Percentiles rank a stretch among this genome's conserved stretches.
phyloP scores from a whole-genome alignment of 208 protist genomes.

The Crithidia fasciculata region DNA sequence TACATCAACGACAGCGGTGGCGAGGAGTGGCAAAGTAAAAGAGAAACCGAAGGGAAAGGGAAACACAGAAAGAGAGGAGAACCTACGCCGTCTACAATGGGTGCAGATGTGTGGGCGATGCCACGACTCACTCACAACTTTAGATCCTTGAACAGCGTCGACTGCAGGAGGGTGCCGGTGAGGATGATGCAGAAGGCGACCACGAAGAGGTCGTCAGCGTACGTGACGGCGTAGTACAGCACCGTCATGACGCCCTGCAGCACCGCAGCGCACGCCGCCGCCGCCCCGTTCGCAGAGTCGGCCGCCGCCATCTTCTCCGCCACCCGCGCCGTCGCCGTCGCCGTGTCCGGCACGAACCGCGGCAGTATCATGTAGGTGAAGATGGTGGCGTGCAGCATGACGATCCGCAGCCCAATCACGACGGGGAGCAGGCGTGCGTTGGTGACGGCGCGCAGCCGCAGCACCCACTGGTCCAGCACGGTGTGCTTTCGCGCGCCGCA shows the following conservation, averaged over 20 bases:
- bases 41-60: too few species aligned
- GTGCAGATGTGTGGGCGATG: too few species aligned
- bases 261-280: background rate
- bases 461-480: conserved; percentile 35
- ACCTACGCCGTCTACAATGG: too few species aligned
- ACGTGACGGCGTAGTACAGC: conserved; percentile 23
- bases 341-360: conserved; percentile 5
- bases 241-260: conserved; percentile 13
- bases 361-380: conserved; percentile 37
- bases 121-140: conserved; percentile 6
- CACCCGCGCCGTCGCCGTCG: conserved; percentile 1
- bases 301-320: background rate
- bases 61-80: background rate
- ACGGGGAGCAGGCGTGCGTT: conserved; percentile 37
- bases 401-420: conserved; percentile 42
- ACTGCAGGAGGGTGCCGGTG: conserved; percentile 36
- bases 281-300: conserved; percentile 3
- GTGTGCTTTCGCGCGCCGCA: conserved; percentile 16
- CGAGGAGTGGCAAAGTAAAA: too few species aligned
- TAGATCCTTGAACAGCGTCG: conserved; percentile 31
- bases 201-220: conserved; percentile 41
- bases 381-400: conserved; percentile 38
- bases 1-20: too few species aligned
- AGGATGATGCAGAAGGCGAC: conserved; percentile 34
- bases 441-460: conserved; percentile 31